Percentiles rank a stretch among this genome's conserved stretches.
phyloP scores from a whole-genome alignment of 192 early-diverging fungal species.

The Gamsiella multidivaricata region DNA sequence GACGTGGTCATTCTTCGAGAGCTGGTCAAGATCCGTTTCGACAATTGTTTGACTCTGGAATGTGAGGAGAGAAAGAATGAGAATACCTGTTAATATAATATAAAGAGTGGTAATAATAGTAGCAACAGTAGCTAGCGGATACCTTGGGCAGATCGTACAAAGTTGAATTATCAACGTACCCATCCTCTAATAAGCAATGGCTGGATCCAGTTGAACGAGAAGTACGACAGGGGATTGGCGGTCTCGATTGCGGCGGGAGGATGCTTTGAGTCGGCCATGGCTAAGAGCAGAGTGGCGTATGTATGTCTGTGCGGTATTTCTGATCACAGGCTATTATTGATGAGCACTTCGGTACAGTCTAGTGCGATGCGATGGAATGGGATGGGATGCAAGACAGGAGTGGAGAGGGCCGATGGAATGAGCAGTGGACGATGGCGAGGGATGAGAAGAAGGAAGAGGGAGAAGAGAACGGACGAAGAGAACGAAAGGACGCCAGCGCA shows the following conservation, averaged over 20 bases:
- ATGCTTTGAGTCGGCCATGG: constrained; percentile 36
- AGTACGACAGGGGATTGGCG: constrained; percentile 36
- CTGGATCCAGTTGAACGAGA: constrained; percentile 55
- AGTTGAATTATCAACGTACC: constrained; percentile 18
- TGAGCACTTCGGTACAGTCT: no score
- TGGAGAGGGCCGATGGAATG: not conserved
- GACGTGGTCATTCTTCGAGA: constrained; percentile 45
- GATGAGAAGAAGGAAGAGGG: not conserved
- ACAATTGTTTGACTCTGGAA: constrained; percentile 36
- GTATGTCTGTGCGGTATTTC: not conserved
- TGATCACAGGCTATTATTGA: not conserved
- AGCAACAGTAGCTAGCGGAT: not conserved
- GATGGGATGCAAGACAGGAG: no score
- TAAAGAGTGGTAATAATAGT: not conserved
- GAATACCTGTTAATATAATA: no score
- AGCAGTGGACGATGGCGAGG: not conserved
- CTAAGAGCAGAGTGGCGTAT: no score
- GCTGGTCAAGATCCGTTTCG: constrained; percentile 44
- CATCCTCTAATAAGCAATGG: constrained; percentile 47
- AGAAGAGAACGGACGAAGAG: not conserved
- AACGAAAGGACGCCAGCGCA: not conserved
- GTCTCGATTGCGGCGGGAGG: constrained; percentile 37
- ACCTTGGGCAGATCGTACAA: no score
- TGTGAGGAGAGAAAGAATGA: not conserved
- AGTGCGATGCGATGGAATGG: not conserved